Evolutionary conservation across 139 green algal genomes (phyloP).

Genomic region (Mychonastes homosphaera): DNA sequence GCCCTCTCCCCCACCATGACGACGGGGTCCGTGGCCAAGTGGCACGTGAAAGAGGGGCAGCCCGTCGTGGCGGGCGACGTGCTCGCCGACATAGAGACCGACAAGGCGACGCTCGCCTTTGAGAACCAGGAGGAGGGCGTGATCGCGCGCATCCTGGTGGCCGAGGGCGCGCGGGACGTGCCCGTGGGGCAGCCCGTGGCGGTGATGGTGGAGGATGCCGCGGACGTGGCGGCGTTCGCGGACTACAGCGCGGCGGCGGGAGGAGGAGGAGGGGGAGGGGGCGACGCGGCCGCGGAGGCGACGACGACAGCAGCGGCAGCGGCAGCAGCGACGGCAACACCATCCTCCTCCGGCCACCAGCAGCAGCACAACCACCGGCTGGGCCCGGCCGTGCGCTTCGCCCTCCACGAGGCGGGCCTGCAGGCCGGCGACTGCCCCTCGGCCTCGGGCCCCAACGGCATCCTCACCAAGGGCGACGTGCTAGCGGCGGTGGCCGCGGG

Average conservation of each 20-base stretch:
- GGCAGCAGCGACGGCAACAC: not conserved
- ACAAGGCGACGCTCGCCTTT: constrained; percentile 72
- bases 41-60: constrained; percentile 49
- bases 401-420: constrained; percentile 42
- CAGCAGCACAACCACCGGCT: constrained; percentile 29
- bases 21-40: constrained; percentile 58
- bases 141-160: constrained; percentile 49
- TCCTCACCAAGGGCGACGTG: constrained; percentile 85
- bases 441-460: constrained; percentile 58
- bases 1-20: constrained; percentile 84
- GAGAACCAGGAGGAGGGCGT: constrained; percentile 48
- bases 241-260: constrained; percentile 27
- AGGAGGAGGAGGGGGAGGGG: not conserved
- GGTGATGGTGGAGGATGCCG: constrained; percentile 77
- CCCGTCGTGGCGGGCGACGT: constrained; percentile 43
- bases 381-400: constrained; percentile 54
- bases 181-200: constrained; percentile 54
- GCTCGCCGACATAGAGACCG: constrained; percentile 88
- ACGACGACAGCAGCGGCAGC: not conserved
- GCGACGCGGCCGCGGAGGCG: not conserved
- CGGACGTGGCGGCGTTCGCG: constrained; percentile 49
- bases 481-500: constrained; percentile 56
- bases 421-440: constrained; percentile 14
- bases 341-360: constrained; percentile 1
- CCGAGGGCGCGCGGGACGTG: constrained; percentile 57